Conservation (phyloP, 805 yeast species). For the Myxozyma sirexii region DNA sequence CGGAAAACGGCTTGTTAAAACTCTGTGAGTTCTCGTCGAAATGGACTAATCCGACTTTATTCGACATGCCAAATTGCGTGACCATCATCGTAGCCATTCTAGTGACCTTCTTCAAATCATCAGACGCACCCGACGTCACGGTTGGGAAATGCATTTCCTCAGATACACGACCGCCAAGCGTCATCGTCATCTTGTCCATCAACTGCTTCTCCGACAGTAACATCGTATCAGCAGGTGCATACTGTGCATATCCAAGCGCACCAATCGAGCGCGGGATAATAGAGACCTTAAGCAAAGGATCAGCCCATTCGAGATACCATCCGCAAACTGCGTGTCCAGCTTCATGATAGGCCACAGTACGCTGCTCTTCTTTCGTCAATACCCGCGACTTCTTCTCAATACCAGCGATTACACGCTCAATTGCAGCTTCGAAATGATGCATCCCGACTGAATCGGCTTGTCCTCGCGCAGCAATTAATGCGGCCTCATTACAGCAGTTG, state of each 20-base stretch:
- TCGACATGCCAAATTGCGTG: conserved; percentile 86
- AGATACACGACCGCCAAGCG: conserved; percentile 94
- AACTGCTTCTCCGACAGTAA: conserved; percentile 76
- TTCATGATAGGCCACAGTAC: conserved; percentile 93
- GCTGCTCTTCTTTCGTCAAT: conserved; percentile 82
- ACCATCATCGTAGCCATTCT: conserved; percentile 94
- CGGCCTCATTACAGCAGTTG: conserved; percentile 96
- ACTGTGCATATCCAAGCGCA: conserved; percentile 96
- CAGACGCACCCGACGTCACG: conserved; percentile 96
- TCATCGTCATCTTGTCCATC: conserved; percentile 91
- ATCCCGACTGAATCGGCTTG: conserved; percentile 70
- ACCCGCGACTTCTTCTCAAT: conserved; percentile 86
- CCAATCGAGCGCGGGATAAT: conserved; percentile 97
- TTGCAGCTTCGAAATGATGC: conserved; percentile 89
- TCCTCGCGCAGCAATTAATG: conserved; percentile 90
- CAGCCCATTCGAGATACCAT: conserved; percentile 89
- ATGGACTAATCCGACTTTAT: conserved; percentile 78
- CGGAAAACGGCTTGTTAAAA: conserved; percentile 85
- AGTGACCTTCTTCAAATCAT: conserved; percentile 95
- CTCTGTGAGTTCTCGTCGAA: conserved; percentile 72
- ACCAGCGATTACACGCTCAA: conserved; percentile 96
- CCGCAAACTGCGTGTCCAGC: conserved; percentile 99
- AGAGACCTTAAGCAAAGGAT: conserved; percentile 91
- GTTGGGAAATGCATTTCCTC: conserved; percentile 90
- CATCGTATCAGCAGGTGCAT: conserved; percentile 90